These are phyloP conservation scores for Noccaea caerulescens DNA, from an alignment of 345 rosid genomes.

Conservation along the genomic window DNA sequence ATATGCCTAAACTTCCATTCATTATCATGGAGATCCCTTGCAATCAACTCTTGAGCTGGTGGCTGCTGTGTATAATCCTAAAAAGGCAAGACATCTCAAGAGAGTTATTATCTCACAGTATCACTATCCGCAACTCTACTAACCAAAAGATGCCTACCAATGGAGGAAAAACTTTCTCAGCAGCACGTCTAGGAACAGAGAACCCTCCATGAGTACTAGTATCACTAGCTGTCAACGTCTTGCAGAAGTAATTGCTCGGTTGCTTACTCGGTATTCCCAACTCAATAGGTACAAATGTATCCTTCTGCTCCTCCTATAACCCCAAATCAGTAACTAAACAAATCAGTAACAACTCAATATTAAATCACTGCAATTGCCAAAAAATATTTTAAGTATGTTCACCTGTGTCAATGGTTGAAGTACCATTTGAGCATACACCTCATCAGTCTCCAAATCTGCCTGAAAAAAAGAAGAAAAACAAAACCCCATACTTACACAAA, in stretches of 20 bases:
- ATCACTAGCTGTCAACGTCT: slow-evolving; percentile 61
- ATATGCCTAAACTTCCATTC: slow-evolving; percentile 55
- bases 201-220: slow-evolving; percentile 81
- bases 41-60: slow-evolving; percentile 47
- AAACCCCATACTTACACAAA: slow-evolving; percentile 11
- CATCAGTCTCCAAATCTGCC: slow-evolving; percentile 61
- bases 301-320: slow-evolving; percentile 58
- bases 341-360: slow-evolving; percentile 16
- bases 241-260: slow-evolving; percentile 57
- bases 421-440: slow-evolving; percentile 60
- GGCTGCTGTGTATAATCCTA: slow-evolving; percentile 46
- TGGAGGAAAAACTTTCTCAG: slow-evolving; percentile 76
- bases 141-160: slow-evolving; percentile 46
- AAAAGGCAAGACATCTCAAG: slow-evolving; percentile 16
- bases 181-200: slow-evolving; percentile 76
- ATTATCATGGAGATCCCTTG: slow-evolving; percentile 50
- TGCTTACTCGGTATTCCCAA: slow-evolving; percentile 58
- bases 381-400: not conserved
- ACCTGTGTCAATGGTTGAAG: slow-evolving; percentile 57
- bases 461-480: slow-evolving; percentile 29
- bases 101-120: not conserved
- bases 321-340: not conserved
- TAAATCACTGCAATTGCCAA: not conserved
- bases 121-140: not conserved
- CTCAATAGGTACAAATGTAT: slow-evolving; percentile 50